phyloP scores from a whole-genome alignment of 805 yeast genomes.

The Wickerhamomyces strasburgensis region DNA sequence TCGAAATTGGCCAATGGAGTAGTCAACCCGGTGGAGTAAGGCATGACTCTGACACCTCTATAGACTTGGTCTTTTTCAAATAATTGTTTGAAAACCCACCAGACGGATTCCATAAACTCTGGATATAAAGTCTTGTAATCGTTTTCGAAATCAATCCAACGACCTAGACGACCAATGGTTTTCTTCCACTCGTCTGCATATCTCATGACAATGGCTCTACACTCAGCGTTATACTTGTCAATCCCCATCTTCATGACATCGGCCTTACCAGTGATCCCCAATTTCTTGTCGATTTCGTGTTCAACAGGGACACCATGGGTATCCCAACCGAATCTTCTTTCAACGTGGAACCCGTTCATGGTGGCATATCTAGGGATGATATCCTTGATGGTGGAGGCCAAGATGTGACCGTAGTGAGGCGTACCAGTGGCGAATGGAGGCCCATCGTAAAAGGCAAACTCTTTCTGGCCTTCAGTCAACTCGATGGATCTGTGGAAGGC shows the following conservation, averaged over 20 bases:
- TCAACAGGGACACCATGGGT: slow-evolving; percentile 99
- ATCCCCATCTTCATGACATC: slow-evolving; percentile 95
- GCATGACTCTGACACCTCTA: slow-evolving; percentile 97
- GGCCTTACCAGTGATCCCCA: slow-evolving; percentile 87
- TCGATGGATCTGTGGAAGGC: slow-evolving; percentile 90
- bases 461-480: slow-evolving; percentile 78
- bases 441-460: slow-evolving; percentile 94
- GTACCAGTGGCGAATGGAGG: slow-evolving; percentile 99
- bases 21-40: slow-evolving; percentile 95
- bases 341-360: slow-evolving; percentile 95
- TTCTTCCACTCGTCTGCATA: slow-evolving; percentile 93
- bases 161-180: slow-evolving; percentile 90
- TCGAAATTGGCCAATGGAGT: slow-evolving; percentile 97
- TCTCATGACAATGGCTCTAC: slow-evolving; percentile 96
- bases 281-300: slow-evolving; percentile 96
- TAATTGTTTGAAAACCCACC: slow-evolving; percentile 97
- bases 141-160: slow-evolving; percentile 99
- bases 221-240: slow-evolving; percentile 88
- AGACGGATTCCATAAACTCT: slow-evolving; percentile 92
- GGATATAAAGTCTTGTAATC: slow-evolving; percentile 97
- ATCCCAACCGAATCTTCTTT: slow-evolving; percentile 99
- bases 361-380: slow-evolving; percentile 96
- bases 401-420: slow-evolving; percentile 97
- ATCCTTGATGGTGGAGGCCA: slow-evolving; percentile 96
- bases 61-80: slow-evolving; percentile 84